Evolutionary conservation across 2,329 filamentous ascomycete genomes (phyloP), one percentile per base, ranked within the genome.

Genomic region (Lachnellula willkommii): DNA sequence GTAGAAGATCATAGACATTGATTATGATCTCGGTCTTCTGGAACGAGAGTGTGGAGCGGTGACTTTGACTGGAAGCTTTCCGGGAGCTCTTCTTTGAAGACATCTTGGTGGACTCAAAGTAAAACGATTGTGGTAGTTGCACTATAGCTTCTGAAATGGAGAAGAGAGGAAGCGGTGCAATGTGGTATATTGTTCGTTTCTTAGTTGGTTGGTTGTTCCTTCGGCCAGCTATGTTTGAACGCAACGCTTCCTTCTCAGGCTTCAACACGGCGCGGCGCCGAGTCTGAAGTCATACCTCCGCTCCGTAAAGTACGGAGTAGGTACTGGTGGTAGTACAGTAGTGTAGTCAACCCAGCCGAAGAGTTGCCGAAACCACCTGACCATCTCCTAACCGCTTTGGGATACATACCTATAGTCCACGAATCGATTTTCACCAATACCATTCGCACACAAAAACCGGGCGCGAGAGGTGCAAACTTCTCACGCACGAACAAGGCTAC

Each of bases 1-100:
- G 85, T 15, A 92, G 76, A 7, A 91, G 76, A 70, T 91, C 88
- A 67, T 92, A 92, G 66, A 90, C 84, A 67, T 91, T 84, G 67
- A 92, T 90, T 48, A 81, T 74, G 59, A 92, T 80, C 69, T 90
- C 85, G 2, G 85, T 90, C 68, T 87, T 87, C 63, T 85, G 83
- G 20, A 88, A 73, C 15, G 86, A 88, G 47, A 88, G 70, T 1
- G 85, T 89, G 55, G 82, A 84, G 59, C 85, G 75, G 68, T 89
- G 87, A 47, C 56, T 68, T 2, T 50, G 51, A 11, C 57, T 45
- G 9, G 60, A 61, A n/a, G 60, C 55, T 51, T 59, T 66, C 46
- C 61, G 57, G 1, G 65, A 63, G 53, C 52, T 63, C 55, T 67
- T 68, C 50, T 67, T 66, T 20, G 65, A 60, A 47, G 66, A 61